These are phyloP conservation scores for Parathielavia hyrcaniae DNA, from an alignment of 495 filamentous ascomycete genomes.

Conservation along the genomic window DNA sequence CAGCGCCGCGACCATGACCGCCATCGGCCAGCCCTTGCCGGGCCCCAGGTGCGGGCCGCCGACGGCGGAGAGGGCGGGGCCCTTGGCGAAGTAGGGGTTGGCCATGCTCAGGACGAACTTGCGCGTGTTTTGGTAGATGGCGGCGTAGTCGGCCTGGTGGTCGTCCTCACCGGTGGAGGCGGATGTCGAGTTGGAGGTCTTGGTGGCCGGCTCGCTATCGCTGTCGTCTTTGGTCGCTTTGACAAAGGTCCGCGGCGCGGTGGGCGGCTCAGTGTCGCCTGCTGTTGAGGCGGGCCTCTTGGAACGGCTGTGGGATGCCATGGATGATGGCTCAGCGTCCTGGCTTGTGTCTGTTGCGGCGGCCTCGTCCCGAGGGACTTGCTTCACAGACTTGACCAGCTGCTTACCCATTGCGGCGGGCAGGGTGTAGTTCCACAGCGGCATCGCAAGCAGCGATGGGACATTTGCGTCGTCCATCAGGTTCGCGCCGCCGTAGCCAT, in stretches of 20 bases:
- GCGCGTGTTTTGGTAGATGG: constrained; percentile 53
- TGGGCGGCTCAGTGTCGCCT: background rate
- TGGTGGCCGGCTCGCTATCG: background rate
- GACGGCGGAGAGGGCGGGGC: constrained; percentile 49
- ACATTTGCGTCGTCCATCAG: constrained; percentile 64
- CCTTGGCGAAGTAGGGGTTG: constrained; percentile 56
- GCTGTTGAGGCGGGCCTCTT: background rate
- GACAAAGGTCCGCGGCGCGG: too few relatives aligned
- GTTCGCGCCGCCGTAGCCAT: constrained; percentile 53
- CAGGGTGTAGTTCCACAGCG: constrained; percentile 31
- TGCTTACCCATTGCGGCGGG: background rate
- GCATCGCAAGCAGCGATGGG: constrained; percentile 49
- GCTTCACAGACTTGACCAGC: constrained; percentile 15
- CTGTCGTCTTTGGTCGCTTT: too few relatives aligned
- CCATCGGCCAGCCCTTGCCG: constrained; percentile 56
- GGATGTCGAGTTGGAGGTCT: background rate
- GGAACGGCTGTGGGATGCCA: background rate
- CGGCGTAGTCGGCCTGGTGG: constrained; percentile 28
- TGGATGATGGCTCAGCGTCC: background rate
- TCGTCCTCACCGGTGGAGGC: background rate
- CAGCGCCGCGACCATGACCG: constrained; percentile 45
- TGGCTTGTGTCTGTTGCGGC: background rate
- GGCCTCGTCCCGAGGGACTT: background rate
- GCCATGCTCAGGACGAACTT: constrained; percentile 46
- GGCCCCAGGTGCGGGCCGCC: constrained; percentile 55